Conservation (phyloP, 371 early-diverging fungal genomes). For the Mucor ambiguus region DNA sequence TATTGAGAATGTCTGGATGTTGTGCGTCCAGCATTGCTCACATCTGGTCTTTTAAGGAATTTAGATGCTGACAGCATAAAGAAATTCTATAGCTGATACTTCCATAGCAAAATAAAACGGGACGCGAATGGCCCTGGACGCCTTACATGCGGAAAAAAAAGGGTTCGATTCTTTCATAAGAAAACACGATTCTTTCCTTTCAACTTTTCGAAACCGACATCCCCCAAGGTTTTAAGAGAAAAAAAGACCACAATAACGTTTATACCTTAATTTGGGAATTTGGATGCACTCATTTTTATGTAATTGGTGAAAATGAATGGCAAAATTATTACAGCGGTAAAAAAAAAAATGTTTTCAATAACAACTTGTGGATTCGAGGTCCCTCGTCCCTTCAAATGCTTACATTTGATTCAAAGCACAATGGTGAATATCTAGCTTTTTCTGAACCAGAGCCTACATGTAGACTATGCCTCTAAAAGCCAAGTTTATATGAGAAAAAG, state of each 20-base stretch:
- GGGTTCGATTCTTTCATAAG: not conserved
- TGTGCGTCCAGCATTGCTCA: not conserved
- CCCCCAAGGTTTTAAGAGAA: not conserved
- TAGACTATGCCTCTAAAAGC: not conserved
- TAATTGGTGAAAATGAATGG: not conserved
- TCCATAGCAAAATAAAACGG: not conserved
- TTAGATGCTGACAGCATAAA: not conserved
- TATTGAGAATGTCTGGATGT: not conserved
- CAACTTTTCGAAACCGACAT: not conserved
- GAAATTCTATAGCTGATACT: not conserved
- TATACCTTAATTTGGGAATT: not conserved
- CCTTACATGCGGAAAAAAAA: not conserved
- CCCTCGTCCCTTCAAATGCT: not conserved
- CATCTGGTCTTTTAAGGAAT: not conserved
- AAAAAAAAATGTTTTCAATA: not conserved
- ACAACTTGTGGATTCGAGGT: not conserved
- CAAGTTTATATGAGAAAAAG: not conserved
- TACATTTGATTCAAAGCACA: not conserved
- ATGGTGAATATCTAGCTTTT: not conserved
- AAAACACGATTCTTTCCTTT: not conserved
- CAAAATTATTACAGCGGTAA: constrained; percentile 1
- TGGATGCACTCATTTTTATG: constrained; percentile 1
- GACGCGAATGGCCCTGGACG: not conserved
- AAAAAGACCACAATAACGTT: not conserved
- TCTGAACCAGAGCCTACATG: not conserved